Conservation (phyloP, 805 yeast species). For the Candida tallmaniae region DNA sequence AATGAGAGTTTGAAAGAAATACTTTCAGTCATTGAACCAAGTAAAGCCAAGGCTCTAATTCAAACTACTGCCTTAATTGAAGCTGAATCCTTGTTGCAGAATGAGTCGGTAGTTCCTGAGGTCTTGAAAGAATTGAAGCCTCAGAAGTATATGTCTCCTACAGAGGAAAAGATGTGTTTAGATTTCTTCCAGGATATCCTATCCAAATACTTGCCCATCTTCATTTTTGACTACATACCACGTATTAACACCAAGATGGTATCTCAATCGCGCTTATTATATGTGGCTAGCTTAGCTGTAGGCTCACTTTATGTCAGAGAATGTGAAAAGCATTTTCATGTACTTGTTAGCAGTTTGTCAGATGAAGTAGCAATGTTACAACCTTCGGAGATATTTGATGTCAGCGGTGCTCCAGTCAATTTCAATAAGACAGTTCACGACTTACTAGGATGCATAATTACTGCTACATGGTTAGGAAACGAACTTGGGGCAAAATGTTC, state of each 20-base stretch:
- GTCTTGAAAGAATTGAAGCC: not conserved
- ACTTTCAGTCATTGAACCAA: not conserved
- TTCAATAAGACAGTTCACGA: not conserved
- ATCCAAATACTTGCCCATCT: constrained; percentile 2
- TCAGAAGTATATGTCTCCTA: not conserved
- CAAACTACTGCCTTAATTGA: not conserved
- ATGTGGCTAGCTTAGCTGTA: constrained; percentile 1
- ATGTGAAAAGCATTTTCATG: not conserved
- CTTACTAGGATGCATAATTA: constrained; percentile 2
- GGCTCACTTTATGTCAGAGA: not conserved
- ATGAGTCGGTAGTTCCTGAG: not conserved
- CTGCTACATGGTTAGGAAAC: constrained; percentile 4
- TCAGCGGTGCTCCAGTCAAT: not conserved
- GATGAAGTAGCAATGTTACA: not conserved
- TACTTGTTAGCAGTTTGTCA: not conserved
- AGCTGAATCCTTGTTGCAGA: not conserved
- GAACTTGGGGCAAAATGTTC: constrained; percentile 2
- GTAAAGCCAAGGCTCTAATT: not conserved
- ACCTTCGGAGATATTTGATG: constrained; percentile 1
- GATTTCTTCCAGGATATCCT: not conserved
- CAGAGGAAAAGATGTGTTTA: not conserved
- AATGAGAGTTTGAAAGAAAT: not conserved
- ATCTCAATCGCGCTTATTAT: not conserved
- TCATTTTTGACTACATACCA: constrained; percentile 2
- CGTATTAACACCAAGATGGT: not conserved